Percentiles rank a stretch among this genome's conserved stretches.
These are phyloP conservation scores for Geranomyces variabilis DNA, from an alignment of 192 early-diverging fungal species.

Conservation along the genomic window DNA sequence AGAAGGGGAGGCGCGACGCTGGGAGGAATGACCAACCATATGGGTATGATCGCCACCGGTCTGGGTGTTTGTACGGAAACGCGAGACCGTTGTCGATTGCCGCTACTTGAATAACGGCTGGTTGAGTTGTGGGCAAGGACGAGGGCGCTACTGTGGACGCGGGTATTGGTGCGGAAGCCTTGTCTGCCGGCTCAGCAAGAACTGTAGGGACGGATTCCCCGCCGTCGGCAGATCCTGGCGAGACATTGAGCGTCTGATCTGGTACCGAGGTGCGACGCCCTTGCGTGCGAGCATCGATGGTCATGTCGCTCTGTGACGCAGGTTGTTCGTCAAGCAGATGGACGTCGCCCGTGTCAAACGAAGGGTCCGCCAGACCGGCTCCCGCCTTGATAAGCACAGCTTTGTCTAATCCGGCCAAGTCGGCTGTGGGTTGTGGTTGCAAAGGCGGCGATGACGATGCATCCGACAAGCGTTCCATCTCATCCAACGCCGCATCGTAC, in stretches of 20 bases:
- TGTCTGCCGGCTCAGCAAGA: background rate
- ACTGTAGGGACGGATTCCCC: background rate
- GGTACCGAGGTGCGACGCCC: conserved; percentile 3
- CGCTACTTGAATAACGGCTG: conserved; percentile 66
- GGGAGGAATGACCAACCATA: conserved; percentile 88
- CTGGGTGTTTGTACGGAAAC: conserved; percentile 91
- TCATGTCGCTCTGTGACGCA: background rate
- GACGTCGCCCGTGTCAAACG: background rate
- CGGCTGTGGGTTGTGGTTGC: background rate
- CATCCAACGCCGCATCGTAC: conserved; percentile 48
- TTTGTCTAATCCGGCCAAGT: background rate
- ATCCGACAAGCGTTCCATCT: conserved; percentile 10
- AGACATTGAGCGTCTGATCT: conserved; percentile 7
- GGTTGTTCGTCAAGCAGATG: background rate
- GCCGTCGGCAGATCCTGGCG: conserved; percentile 26
- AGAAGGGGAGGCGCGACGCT: conserved; percentile 69
- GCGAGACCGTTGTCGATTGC: conserved; percentile 95
- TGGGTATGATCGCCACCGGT: conserved; percentile 85
- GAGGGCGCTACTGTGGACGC: background rate
- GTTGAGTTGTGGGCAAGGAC: background rate
- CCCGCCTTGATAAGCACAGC: background rate
- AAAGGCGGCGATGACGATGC: background rate
- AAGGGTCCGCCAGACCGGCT: background rate
- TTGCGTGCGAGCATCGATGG: background rate
- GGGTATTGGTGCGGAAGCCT: background rate